These are phyloP conservation scores for Pythium sp. DNA, from an alignment of 352 stramenopile species.

Conservation along the genomic window DNA sequence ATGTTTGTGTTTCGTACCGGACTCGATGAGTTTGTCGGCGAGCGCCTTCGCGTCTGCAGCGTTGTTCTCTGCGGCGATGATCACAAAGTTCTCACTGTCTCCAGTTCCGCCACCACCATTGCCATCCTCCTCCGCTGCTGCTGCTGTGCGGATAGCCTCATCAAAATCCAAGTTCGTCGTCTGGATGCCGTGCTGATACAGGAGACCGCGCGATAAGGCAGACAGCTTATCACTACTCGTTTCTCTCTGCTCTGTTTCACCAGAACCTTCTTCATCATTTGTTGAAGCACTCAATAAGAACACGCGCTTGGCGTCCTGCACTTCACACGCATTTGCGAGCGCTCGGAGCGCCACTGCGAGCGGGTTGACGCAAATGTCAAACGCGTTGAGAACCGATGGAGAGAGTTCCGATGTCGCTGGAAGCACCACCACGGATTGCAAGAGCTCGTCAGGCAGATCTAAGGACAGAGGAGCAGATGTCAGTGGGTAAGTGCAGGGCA, in stretches of 20 bases:
- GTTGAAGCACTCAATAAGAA: background rate
- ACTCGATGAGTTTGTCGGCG: conserved; percentile 20
- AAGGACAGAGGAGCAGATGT: background rate
- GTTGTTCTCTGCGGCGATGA: conserved; percentile 28
- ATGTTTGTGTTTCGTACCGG: conserved; percentile 21
- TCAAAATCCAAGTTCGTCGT: conserved; percentile 12
- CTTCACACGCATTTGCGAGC: conserved; percentile 7
- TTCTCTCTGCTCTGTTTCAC: background rate
- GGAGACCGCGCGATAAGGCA: conserved; percentile 18
- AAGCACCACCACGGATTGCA: conserved; percentile 16
- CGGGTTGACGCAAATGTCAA: conserved; percentile 17
- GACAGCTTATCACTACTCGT: background rate
- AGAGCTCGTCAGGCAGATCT: conserved; percentile 11
- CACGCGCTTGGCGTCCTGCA: conserved; percentile 4
- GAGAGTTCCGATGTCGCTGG: background rate
- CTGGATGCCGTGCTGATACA: conserved; percentile 37
- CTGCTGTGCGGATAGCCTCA: background rate
- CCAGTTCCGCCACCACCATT: background rate
- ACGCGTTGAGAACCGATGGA: conserved; percentile 5
- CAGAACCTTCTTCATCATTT: background rate
- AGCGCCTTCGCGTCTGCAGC: conserved; percentile 11
- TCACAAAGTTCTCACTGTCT: conserved; percentile 21
- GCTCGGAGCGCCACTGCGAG: conserved; percentile 12
- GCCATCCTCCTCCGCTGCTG: background rate
- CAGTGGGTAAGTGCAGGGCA: too few species aligned